These are phyloP conservation scores for Gomphus sp. DNA, from an alignment of 1,284 basidiomycete species.

Conservation along the genomic window DNA sequence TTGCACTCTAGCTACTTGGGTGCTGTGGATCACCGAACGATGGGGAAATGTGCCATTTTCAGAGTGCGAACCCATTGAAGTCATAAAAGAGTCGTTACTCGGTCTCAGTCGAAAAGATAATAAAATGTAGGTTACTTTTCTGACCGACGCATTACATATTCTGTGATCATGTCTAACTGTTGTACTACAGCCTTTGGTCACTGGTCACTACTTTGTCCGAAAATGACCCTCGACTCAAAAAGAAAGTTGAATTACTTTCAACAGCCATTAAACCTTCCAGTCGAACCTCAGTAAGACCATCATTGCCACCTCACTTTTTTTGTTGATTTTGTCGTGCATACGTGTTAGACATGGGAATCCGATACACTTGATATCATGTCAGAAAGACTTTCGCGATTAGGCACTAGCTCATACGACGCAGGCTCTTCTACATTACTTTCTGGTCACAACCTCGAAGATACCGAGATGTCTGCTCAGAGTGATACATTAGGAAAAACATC, in stretches of 20 bases:
- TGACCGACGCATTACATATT: not conserved
- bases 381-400: constrained; percentile 35
- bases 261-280: constrained; percentile 16
- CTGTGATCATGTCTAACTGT: not conserved
- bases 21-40: constrained; percentile 43
- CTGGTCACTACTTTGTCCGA: constrained; percentile 32
- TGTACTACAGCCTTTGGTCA: constrained; percentile 22
- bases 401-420: constrained; percentile 9
- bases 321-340: not conserved
- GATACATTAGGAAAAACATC: not conserved
- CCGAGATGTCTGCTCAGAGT: not conserved
- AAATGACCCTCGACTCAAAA: constrained; percentile 27
- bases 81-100: constrained; percentile 28
- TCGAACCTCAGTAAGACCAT: constrained; percentile 10
- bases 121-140: constrained; percentile 7
- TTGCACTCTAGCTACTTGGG: constrained; percentile 59
- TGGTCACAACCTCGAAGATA: not conserved
- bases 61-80: constrained; percentile 19
- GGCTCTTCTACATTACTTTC: not conserved
- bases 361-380: constrained; percentile 45
- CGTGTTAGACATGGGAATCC: constrained; percentile 36
- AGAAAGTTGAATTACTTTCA: constrained; percentile 12
- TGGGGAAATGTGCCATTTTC: constrained; percentile 22
- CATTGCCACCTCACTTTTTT: not conserved
- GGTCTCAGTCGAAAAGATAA: constrained; percentile 26